phyloP scores from a whole-genome alignment of 2,329 filamentous ascomycete genomes.

The Neophaeococcomyces aloes region DNA sequence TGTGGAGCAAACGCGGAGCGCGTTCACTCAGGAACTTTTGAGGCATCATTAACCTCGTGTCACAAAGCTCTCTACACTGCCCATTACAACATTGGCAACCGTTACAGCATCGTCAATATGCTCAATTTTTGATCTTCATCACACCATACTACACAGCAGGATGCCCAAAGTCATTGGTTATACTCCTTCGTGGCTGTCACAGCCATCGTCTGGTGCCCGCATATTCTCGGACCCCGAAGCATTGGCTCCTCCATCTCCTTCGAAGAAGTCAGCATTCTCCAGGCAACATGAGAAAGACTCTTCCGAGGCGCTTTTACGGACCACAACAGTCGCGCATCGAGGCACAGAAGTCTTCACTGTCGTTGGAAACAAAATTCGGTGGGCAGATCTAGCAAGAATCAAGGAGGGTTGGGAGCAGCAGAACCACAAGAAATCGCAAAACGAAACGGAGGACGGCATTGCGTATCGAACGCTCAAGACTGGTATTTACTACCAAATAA shows the following conservation, averaged over 20 bases:
- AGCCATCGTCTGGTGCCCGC: constrained; percentile 63
- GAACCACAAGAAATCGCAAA: constrained; percentile 12
- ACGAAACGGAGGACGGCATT: constrained; percentile 20
- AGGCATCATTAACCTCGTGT: no score
- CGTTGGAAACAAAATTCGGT: constrained; percentile 79
- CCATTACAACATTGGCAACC: no score
- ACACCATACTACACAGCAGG: constrained; percentile 18
- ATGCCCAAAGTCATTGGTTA: constrained; percentile 85
- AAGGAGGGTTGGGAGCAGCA: constrained; percentile 51
- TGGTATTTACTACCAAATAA: constrained; percentile 69
- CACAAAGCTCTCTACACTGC: no score
- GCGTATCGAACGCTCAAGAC: constrained; percentile 57
- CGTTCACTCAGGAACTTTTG: no score
- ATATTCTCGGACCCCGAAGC: constrained; percentile 55
- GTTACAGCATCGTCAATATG: no score
- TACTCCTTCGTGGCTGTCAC: constrained; percentile 76
- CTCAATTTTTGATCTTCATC: no score
- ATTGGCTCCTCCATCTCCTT: constrained; percentile 31
- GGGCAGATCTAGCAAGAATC: constrained; percentile 72
- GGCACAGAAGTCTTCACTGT: constrained; percentile 85
- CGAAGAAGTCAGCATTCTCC: constrained; percentile 27
- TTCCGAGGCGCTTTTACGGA: no score
- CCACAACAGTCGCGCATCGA: constrained; percentile 67
- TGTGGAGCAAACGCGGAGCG: no score
- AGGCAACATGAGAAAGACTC: no score